Conservation (phyloP, 2,329 filamentous ascomycete species). For the Thelonectria olida region DNA sequence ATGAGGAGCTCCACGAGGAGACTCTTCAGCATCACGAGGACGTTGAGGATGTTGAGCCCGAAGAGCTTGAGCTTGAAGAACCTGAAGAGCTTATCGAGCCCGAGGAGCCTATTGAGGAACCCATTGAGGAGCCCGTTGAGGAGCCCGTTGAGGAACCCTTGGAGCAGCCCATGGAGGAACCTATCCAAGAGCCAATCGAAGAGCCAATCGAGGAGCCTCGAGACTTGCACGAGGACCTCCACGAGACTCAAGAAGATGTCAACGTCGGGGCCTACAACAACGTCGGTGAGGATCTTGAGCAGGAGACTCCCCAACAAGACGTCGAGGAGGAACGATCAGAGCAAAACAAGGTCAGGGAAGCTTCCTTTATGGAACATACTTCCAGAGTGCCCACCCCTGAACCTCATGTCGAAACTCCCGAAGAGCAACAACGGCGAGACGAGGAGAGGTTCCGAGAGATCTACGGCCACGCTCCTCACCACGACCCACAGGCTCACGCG, state of each 20-base stretch:
- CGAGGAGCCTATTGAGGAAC: conserved; percentile 8
- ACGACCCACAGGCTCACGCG: conserved; percentile 12
- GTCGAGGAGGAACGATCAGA: conserved; percentile 28
- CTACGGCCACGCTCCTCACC: conserved; percentile 45
- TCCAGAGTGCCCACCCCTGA: conserved; percentile 14
- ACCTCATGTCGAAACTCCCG: conserved; percentile 16
- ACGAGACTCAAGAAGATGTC: conserved; percentile 8
- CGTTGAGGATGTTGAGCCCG: neutral
- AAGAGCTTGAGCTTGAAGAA: conserved; percentile 3
- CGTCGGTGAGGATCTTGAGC: conserved; percentile 18
- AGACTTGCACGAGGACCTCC: conserved; percentile 7
- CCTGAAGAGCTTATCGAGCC: conserved; percentile 16
- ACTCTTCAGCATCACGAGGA: neutral
- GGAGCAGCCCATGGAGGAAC: conserved; percentile 6
- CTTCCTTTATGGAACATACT: conserved; percentile 30
- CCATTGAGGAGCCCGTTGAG: conserved; percentile 5
- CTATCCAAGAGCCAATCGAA: neutral
- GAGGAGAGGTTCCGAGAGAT: conserved; percentile 64
- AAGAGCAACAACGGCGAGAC: conserved; percentile 53
- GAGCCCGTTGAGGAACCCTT: conserved; percentile 11
- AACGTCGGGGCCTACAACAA: no score
- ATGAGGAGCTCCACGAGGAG: neutral
- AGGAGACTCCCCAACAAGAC: conserved; percentile 33
- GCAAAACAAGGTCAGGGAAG: conserved; percentile 19
- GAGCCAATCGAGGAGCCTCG: neutral